Evolutionary conservation across 257 asterid species (phyloP), one percentile per base, ranked within the genome.

Genomic region (Plantago elongata): DNA sequence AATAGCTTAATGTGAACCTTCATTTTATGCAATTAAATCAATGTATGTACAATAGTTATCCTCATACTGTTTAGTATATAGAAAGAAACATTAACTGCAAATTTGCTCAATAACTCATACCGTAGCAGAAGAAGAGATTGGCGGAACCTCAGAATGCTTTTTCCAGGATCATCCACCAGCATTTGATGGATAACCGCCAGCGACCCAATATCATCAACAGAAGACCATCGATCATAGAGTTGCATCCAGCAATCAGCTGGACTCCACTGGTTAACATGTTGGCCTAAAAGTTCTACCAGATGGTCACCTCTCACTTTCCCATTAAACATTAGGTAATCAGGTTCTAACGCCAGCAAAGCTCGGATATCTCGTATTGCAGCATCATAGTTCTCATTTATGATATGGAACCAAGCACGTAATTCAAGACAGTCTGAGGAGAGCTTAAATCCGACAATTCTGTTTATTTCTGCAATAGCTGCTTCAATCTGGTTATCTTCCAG

Each of bases 201-300:
- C 51, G 97, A 93, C 50, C 99, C 99, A 64, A 89, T 80, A 74
- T 93, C 99, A 77, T 93, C 99, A 11, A 93, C 97, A 1, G 78
- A 77, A 2, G 99, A 93, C 97, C 99, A 93, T 67, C 91, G 66
- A 63, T 93, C 99, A 45, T 89, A 81, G 27, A 93, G 85, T 47
- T 87, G 89, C 85, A 93, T 81, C 99, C 99, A 93, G 51, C 99
- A 93, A 76, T 93, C 99, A 52, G 99, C 99, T 51, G 83, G 97
- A 70, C 75, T 84, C 79, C 87, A 82, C 76, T 77, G 90, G 60
- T 82, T 84, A 72, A 80, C 89, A 70, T 77, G 81, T 51, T 67
- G 76, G 30, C 78, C 45, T 12, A 91, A 64, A 67, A 85, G 84
- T 81, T 84, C 96, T 29, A 85, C 95, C 78, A 91, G 64, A 61